Evolutionary conservation across 1,284 basidiomycete species (phyloP), one percentile per base, ranked within the genome.

Genomic region (Cryptococcus deneoformans): DNA sequence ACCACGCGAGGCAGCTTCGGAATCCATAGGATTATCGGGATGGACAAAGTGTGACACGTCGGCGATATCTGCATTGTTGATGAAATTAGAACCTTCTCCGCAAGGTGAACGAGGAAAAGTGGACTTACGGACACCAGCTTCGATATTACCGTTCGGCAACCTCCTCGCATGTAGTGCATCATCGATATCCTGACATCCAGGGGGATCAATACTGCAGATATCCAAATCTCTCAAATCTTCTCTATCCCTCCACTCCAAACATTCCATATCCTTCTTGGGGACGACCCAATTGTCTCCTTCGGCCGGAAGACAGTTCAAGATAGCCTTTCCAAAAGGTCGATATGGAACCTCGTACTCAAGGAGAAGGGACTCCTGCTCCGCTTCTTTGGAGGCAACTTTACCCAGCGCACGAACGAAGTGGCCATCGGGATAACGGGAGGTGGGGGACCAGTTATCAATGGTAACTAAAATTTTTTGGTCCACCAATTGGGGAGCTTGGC

Each of bases 381-480:
- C 94, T 72, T 94, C 93, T 74, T 97, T 96, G 73, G 87, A 90
- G 70, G 95, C 95, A 0, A 88, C 90, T 62, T 86, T 86, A 9
- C 96, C 96, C 0, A 99, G 82, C 0, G 92, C 87, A 46, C 95
- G 86, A 11, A 99, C 92, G 70, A 99, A 94, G 76, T 99, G 96
- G 0, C 96, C 96, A 67, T 98, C 94, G 0, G 96, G 96, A 71
- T 98, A 98, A 29, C 92, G 85, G 2, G 90, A 93, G 38, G 86
- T 85, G 34, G 82, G 82, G 77, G 90, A 86, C 96, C 96, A 99
- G 46, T 86, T 82, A 74, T 99, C 96, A 69, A 99, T 92, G 0
- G 91, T 88, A 45, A 99, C 90, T 16, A 99, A 84, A 63, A 99
- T 95, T 78, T 99, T 99, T 99, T 99, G 94, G 35, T 87, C 87